phyloP scores from a whole-genome alignment of 2,329 filamentous ascomycete genomes.

The Aspergillus spinulosporus region DNA sequence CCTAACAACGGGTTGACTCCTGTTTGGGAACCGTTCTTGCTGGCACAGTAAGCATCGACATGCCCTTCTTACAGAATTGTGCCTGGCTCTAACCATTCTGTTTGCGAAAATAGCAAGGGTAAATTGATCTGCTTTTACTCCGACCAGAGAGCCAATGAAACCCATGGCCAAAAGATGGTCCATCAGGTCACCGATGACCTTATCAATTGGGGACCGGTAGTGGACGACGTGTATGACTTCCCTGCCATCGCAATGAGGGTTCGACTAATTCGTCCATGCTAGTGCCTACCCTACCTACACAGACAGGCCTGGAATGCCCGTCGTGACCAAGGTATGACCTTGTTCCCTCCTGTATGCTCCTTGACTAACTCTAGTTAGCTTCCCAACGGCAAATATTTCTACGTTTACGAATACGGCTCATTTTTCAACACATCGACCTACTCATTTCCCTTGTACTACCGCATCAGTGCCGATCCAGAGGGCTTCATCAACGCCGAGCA shows the following conservation, averaged over 20 bases:
- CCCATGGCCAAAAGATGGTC: slow-evolving; percentile 67
- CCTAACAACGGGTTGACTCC: slow-evolving; percentile 66
- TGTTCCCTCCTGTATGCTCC: neutral
- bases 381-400: slow-evolving; percentile 62
- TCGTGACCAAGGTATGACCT: slow-evolving; percentile 47
- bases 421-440: slow-evolving; percentile 33
- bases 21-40: slow-evolving; percentile 71
- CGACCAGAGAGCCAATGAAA: slow-evolving; percentile 64
- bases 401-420: slow-evolving; percentile 63
- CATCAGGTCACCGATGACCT: slow-evolving; percentile 65
- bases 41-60: slow-evolving; percentile 46
- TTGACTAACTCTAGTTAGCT: slow-evolving; percentile 40
- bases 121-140: slow-evolving; percentile 68
- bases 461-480: slow-evolving; percentile 50
- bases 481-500: slow-evolving; percentile 47
- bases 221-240: slow-evolving; percentile 55
- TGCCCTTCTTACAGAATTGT: neutral
- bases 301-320: slow-evolving; percentile 68
- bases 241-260: neutral
- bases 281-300: slow-evolving; percentile 58
- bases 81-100: neutral
- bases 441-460: slow-evolving; percentile 57
- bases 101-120: slow-evolving; percentile 42
- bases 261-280: neutral
- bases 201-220: slow-evolving; percentile 60